Percentiles rank a stretch among this genome's conserved stretches.
These are phyloP conservation scores for Juncus inflexus DNA, from an alignment of 176 grass and related monocot genomes.

Conservation along the genomic window DNA sequence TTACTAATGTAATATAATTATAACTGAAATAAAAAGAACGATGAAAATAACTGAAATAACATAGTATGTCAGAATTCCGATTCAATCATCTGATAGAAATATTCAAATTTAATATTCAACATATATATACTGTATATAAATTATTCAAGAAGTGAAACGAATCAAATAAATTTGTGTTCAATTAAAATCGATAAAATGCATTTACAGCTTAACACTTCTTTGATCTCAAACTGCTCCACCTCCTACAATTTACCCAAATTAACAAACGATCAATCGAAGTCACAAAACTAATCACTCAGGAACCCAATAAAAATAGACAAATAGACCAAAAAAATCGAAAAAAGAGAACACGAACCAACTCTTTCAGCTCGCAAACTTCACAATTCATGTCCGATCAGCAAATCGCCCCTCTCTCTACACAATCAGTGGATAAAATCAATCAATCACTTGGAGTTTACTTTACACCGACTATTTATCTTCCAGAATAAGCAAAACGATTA, in stretches of 20 bases:
- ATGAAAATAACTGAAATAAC: too few relatives aligned
- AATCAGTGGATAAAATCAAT: background rate
- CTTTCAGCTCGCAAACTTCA: constrained; percentile 41
- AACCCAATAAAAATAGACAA: constrained; percentile 2
- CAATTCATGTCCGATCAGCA: constrained; percentile 31
- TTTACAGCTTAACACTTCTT: constrained; percentile 39
- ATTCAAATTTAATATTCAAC: too few relatives aligned
- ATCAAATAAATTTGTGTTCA: too few relatives aligned
- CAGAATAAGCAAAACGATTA: too few relatives aligned
- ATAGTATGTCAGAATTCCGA: too few relatives aligned
- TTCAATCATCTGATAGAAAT: too few relatives aligned
- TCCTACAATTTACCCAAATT: constrained; percentile 24
- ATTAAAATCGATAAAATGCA: constrained; percentile 13
- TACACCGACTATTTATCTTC: too few relatives aligned
- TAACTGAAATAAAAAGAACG: too few relatives aligned
- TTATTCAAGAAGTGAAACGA: too few relatives aligned
- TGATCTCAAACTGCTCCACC: constrained; percentile 31
- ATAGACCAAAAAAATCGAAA: constrained; percentile 3
- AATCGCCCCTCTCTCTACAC: background rate
- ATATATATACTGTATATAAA: too few relatives aligned
- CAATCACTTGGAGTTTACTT: background rate
- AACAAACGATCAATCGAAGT: background rate
- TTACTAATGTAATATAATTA: too few relatives aligned
- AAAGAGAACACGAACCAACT: constrained; percentile 30
- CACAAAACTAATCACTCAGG: too few relatives aligned